Conservation (phyloP, 768 basidiomycete species). For the Xerocomellus intermedius region DNA sequence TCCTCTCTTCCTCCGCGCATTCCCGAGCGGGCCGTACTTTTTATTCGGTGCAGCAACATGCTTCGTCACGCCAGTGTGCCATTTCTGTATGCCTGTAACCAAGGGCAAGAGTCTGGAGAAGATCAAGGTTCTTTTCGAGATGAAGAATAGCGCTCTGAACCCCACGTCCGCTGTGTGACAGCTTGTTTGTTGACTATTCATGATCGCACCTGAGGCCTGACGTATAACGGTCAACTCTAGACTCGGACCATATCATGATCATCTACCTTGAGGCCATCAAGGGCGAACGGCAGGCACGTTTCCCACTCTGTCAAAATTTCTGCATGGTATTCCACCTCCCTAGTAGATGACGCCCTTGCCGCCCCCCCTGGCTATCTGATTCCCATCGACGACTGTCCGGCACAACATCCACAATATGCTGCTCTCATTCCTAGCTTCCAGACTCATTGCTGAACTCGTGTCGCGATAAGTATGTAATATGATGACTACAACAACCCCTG, state of each 20-base stretch:
- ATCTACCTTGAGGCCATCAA: too few relatives aligned
- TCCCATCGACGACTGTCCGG: neutral
- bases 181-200: neutral
- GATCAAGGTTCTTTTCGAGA: conserved; percentile 39
- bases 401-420: neutral
- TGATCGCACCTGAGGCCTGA: neutral
- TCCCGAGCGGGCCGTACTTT: conserved; percentile 48
- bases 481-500: neutral
- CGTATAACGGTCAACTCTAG: neutral
- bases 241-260: too few relatives aligned
- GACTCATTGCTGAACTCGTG: neutral
- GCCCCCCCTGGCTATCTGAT: neutral
- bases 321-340: neutral
- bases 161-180: neutral
- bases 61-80: conserved; percentile 38
- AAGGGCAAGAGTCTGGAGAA: conserved; percentile 44
- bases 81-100: conserved; percentile 43
- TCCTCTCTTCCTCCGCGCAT: conserved; percentile 44
- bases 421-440: neutral
- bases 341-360: neutral
- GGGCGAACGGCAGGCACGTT: neutral
- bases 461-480: neutral
- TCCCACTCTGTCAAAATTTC: neutral
- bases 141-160: neutral
- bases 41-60: conserved; percentile 40